These are phyloP conservation scores for Ophiostoma montium DNA, from an alignment of 2,329 filamentous ascomycete species.

Conservation along the genomic window DNA sequence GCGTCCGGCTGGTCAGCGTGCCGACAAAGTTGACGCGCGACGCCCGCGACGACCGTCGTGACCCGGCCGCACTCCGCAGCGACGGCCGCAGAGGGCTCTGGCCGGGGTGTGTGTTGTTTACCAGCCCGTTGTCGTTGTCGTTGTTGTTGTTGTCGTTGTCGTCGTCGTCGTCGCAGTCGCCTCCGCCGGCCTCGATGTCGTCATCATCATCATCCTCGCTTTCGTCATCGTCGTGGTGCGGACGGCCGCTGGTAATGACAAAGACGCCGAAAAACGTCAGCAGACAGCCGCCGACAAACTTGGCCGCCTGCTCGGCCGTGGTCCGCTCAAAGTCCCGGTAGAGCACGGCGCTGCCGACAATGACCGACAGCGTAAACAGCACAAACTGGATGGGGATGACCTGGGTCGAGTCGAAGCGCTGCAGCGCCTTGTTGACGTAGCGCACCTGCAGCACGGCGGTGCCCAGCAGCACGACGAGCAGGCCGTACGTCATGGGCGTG, in stretches of 20 bases:
- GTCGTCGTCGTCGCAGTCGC: too few species aligned
- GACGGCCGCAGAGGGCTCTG: background rate
- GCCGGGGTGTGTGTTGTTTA: background rate
- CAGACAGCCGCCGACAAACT: slow-evolving; percentile 81
- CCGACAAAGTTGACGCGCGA: slow-evolving; percentile 33
- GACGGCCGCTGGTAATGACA: slow-evolving; percentile 78
- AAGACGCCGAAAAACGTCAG: slow-evolving; percentile 96
- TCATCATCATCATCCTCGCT: slow-evolving; percentile 46
- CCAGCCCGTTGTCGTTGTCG: too few species aligned
- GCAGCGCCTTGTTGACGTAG: slow-evolving; percentile 78
- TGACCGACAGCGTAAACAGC: slow-evolving; percentile 88
- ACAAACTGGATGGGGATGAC: slow-evolving; percentile 98
- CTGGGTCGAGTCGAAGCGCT: slow-evolving; percentile 91
- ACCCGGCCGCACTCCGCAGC: background rate
- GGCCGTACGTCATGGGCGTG: slow-evolving; percentile 79
- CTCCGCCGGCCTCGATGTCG: too few species aligned
- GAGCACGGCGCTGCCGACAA: slow-evolving; percentile 80
- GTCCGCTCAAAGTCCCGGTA: slow-evolving; percentile 92
- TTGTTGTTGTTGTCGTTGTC: too few species aligned
- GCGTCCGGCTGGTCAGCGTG: slow-evolving; percentile 22
- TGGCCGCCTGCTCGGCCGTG: slow-evolving; percentile 54
- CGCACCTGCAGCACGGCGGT: slow-evolving; percentile 95
- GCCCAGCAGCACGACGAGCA: slow-evolving; percentile 63
- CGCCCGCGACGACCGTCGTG: slow-evolving; percentile 27
- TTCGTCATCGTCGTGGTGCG: slow-evolving; percentile 42